Conservation (phyloP, 192 early-diverging fungal species). For the Backusella tuberculispora region DNA sequence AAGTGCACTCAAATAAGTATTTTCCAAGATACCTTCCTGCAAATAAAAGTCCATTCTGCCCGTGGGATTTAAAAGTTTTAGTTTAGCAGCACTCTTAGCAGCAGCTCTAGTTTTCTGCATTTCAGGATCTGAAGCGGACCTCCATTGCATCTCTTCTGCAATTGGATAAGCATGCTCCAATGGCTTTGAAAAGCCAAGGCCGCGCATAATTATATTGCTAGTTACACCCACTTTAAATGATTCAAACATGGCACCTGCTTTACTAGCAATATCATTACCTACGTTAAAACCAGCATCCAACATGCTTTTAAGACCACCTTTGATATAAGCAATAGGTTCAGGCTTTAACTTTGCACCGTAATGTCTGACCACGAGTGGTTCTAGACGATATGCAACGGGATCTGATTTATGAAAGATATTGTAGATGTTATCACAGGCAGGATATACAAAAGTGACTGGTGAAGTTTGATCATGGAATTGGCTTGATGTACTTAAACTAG, state of each 20-base stretch:
- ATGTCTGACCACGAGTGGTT: slow-evolving; percentile 68
- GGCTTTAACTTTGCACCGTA: slow-evolving; percentile 68
- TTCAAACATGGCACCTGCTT: slow-evolving; percentile 68
- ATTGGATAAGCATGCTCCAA: slow-evolving; percentile 4
- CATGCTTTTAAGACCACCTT: slow-evolving; percentile 78
- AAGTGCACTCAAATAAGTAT: slow-evolving; percentile 47
- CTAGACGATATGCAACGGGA: slow-evolving; percentile 76
- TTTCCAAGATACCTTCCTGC: slow-evolving; percentile 54
- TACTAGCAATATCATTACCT: slow-evolving; percentile 65
- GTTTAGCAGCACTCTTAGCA: slow-evolving; percentile 38
- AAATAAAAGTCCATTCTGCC: slow-evolving; percentile 58
- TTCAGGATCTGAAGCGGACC: slow-evolving; percentile 9
- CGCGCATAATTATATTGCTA: slow-evolving; percentile 54
- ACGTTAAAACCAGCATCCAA: slow-evolving; percentile 72
- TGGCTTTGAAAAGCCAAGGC: slow-evolving; percentile 33
- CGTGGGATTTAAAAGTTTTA: slow-evolving; percentile 49
- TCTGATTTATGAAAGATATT: slow-evolving; percentile 80
- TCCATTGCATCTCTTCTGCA: neutral
- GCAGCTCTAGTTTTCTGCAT: slow-evolving; percentile 22
- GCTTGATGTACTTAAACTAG: neutral
- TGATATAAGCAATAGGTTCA: slow-evolving; percentile 74
- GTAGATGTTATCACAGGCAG: slow-evolving; percentile 74
- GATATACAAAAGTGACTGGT: slow-evolving; percentile 50
- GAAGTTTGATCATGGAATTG: slow-evolving; percentile 24
- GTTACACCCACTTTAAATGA: slow-evolving; percentile 55